These are phyloP conservation scores for Russula earlei DNA, from an alignment of 768 basidiomycete genomes.

Conservation along the genomic window DNA sequence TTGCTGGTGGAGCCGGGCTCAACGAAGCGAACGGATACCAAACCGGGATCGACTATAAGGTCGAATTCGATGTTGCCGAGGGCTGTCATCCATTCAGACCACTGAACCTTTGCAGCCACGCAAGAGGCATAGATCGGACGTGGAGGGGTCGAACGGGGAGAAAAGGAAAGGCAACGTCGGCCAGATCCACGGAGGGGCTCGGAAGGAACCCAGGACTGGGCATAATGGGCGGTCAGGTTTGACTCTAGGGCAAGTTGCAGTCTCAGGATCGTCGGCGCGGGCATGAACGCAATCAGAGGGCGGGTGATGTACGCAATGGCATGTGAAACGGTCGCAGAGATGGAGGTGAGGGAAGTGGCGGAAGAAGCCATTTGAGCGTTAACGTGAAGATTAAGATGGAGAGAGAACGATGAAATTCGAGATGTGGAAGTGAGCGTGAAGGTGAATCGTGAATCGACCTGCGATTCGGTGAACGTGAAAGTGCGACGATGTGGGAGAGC, in stretches of 20 bases:
- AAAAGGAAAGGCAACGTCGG: conserved; percentile 65
- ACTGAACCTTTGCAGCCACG: conserved; percentile 57
- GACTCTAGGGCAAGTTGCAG: conserved; percentile 65
- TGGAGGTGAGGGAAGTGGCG: conserved; percentile 32
- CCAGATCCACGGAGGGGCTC: conserved; percentile 62
- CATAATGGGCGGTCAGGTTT: conserved; percentile 61
- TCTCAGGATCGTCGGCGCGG: conserved; percentile 54
- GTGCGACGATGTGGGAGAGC: conserved; percentile 19
- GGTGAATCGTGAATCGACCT: conserved; percentile 28
- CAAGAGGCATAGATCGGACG: conserved; percentile 65
- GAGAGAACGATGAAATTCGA: conserved; percentile 19
- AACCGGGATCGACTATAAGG: conserved; percentile 73
- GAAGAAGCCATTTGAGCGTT: conserved; percentile 13
- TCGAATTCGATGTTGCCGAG: conserved; percentile 68
- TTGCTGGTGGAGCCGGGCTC: conserved; percentile 32
- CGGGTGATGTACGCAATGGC: conserved; percentile 66
- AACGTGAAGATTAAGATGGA: background rate
- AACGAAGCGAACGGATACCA: conserved; percentile 57
- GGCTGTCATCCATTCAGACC: conserved; percentile 70
- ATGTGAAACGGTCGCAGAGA: conserved; percentile 63
- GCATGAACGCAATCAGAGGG: conserved; percentile 47
- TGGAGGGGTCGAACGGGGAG: conserved; percentile 60
- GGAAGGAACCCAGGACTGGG: conserved; percentile 52
- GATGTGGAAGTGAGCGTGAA: conserved; percentile 26
- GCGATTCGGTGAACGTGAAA: conserved; percentile 21